Percentiles rank a stretch among this genome's conserved stretches.
Conservation (phyloP, 192 early-diverging fungal genomes). For the Geranomyces michiganensis region DNA sequence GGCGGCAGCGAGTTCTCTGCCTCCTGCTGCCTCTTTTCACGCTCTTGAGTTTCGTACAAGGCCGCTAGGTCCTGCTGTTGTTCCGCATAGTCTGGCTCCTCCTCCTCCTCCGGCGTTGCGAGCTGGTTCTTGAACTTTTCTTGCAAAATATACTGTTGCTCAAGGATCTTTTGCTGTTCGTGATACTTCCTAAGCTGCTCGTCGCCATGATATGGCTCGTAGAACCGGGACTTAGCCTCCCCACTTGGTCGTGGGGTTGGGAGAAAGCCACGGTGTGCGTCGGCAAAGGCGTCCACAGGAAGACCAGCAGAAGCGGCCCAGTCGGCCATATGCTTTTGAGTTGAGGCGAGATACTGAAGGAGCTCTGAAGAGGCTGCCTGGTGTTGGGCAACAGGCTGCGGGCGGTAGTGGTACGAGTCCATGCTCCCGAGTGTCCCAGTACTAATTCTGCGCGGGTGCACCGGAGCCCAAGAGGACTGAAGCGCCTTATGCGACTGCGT, state of each 20-base stretch:
- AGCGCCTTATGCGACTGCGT: too few relatives aligned
- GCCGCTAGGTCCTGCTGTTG: background rate
- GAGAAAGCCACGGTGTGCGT: background rate
- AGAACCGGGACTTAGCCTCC: too few relatives aligned
- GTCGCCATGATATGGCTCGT: background rate
- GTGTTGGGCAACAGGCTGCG: background rate
- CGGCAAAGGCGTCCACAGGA: background rate
- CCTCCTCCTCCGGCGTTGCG: too few relatives aligned
- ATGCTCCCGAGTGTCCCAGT: constrained; percentile 14
- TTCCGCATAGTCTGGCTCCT: too few relatives aligned
- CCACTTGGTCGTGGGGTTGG: background rate
- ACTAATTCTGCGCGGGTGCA: background rate
- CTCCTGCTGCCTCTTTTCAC: background rate
- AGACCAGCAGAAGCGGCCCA: constrained; percentile 11
- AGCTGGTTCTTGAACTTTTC: background rate
- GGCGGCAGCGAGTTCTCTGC: background rate
- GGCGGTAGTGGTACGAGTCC: background rate
- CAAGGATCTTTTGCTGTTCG: constrained; percentile 4
- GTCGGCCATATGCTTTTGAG: constrained; percentile 18
- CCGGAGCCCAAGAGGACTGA: too few relatives aligned
- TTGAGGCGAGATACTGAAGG: constrained; percentile 3
- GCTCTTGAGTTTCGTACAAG: too few relatives aligned
- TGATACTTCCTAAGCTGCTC: background rate
- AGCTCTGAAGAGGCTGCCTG: background rate
- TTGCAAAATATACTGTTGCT: background rate